Base-by-base conservation (phyloP, 2,329 filamentous ascomycete species). In the Neofusicoccum ribis region DNA sequence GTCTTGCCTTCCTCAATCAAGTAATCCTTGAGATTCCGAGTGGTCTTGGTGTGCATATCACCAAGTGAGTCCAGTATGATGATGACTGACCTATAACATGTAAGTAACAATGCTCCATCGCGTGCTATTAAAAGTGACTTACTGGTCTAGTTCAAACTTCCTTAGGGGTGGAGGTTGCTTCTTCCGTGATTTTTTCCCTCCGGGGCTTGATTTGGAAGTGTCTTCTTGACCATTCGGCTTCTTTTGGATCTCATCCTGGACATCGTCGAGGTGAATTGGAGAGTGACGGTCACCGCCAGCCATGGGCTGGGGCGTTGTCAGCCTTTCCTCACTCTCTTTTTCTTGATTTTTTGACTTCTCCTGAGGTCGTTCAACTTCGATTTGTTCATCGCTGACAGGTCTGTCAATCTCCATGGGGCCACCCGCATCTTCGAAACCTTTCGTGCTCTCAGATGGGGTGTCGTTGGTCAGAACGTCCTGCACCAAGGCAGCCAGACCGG, bases 1-100 rank as follows among this genome's bases (percentile, higher is more conserved):
- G 78, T 83, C 69, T 83, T 82, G 3, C 90, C 89, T 79, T 98
- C 95, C 54, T 86, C 85, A 6, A 84, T 73, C 5, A 98, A 81
- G 76, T 97, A 98, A 31, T 91, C 85, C 71, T 89, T 93, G 36
- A 99, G 81, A 41, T 85, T 84, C 52, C 77, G 84, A 67, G 90
- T 87, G 5, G 92, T 91, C 0, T 82, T 79, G 5, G 65, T 71
- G 69, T 93, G 92, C 0, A 81, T 51, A 4, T 77, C 71, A n/a
- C 88, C 89, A 1, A 98, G 83, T 0, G 95, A 98, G 76, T 99
- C 95, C 31, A 98, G 85, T 0, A 92, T 92, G 68, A 98, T 88
- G 67, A 98, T 93, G 41, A 86, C 85, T 1, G 92, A 88, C 61
- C 62, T 64, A 9, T 12, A 7, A 17, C 34, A 7, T 11, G 43